These are phyloP conservation scores for Flaveria trinervia DNA, from an alignment of 129 eudicot genomes.

Conservation along the genomic window DNA sequence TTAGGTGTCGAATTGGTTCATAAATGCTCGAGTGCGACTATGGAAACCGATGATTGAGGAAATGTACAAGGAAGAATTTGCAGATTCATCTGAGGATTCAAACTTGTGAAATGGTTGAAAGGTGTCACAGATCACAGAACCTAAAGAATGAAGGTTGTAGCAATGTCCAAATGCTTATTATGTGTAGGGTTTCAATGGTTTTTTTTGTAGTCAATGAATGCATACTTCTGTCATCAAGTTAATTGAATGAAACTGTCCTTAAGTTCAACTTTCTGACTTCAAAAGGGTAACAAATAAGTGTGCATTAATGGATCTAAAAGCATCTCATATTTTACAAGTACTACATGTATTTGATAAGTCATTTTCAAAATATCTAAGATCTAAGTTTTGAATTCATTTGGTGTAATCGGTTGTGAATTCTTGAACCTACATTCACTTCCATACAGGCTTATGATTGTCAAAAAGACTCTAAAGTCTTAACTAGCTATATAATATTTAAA, in stretches of 20 bases:
- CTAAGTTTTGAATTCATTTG: neutral
- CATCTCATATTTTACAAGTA: slow-evolving; percentile 33
- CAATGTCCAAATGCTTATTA: slow-evolving; percentile 4
- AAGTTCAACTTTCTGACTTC: slow-evolving; percentile 35
- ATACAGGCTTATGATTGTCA: no score
- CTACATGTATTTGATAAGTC: slow-evolving; percentile 29
- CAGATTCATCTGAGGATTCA: slow-evolving; percentile 57
- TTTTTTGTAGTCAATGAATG: slow-evolving; percentile 32
- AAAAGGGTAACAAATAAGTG: slow-evolving; percentile 31
- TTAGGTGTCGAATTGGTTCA: slow-evolving; percentile 91
- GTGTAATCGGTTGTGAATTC: no score
- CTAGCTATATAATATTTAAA: no score
- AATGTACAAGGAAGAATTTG: slow-evolving; percentile 92
- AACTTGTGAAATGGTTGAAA: slow-evolving; percentile 41
- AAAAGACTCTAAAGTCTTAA: no score
- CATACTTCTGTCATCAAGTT: slow-evolving; percentile 38
- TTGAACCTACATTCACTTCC: no score
- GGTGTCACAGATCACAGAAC: slow-evolving; percentile 33
- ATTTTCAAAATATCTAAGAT: slow-evolving; percentile 19
- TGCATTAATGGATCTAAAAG: slow-evolving; percentile 31
- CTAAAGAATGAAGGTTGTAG: slow-evolving; percentile 33
- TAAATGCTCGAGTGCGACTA: slow-evolving; percentile 84
- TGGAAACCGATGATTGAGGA: slow-evolving; percentile 99
- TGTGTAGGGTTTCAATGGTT: slow-evolving; percentile 24
- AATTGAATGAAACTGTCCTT: slow-evolving; percentile 32